phyloP scores from a whole-genome alignment of 305 asterid genomes.

The Solanum hybrid region DNA sequence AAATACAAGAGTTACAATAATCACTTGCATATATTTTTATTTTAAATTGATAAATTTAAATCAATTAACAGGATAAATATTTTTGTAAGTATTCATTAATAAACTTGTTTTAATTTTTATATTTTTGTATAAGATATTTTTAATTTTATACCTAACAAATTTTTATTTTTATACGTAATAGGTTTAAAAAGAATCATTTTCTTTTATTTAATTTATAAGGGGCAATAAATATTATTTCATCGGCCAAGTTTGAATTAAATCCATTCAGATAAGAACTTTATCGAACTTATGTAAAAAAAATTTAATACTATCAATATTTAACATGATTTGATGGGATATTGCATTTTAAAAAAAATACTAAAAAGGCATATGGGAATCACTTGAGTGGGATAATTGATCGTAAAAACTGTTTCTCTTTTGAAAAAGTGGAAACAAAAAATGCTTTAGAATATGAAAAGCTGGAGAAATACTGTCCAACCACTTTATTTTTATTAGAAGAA shows the following conservation, averaged over 20 bases:
- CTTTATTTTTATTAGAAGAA: slow-evolving; percentile 1
- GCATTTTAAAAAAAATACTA: not conserved
- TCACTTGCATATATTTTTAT: not conserved
- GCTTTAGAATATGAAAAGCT: slow-evolving; percentile 6
- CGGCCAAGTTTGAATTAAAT: not conserved
- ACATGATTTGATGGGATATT: not conserved
- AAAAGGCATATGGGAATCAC: not conserved
- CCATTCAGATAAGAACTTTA: not conserved
- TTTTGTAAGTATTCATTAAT: not conserved
- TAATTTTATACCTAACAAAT: not conserved
- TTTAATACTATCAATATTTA: not conserved
- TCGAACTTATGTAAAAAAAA: not conserved
- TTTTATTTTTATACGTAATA: not conserved
- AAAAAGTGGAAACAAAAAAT: not conserved
- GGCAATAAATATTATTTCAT: not conserved
- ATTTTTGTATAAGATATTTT: not conserved
- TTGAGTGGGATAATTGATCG: not conserved
- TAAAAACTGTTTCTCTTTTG: not conserved
- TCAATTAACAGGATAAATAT: not conserved
- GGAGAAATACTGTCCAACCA: slow-evolving; percentile 6
- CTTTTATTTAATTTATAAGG: not conserved
- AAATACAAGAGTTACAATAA: not conserved
- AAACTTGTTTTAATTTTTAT: not conserved
- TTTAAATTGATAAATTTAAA: not conserved
- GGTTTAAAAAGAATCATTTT: not conserved